A percentile compares a stretch with the other conserved stretches of the same genome.
phyloP scores from a whole-genome alignment of 176 grass and related monocot genomes.

The Rhynchospora tenuis region DNA sequence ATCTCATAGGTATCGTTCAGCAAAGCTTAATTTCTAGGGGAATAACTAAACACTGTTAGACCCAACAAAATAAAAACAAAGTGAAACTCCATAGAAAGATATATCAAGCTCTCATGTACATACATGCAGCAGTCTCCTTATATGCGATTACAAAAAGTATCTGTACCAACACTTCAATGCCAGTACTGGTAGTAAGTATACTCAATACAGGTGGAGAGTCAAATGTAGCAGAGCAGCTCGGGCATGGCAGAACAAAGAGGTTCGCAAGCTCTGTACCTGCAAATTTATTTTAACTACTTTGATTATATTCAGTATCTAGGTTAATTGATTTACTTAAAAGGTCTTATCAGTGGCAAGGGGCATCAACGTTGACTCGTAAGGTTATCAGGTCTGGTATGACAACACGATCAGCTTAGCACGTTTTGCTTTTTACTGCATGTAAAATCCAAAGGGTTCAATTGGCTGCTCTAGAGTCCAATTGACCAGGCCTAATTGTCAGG shows the following conservation, averaged over 20 bases:
- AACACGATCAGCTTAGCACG: neutral
- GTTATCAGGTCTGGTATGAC: neutral
- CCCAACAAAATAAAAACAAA: no score
- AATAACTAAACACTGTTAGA: neutral
- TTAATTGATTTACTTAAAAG: neutral
- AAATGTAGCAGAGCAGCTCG: constrained; percentile 74
- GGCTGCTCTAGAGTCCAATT: neutral
- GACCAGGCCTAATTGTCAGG: neutral
- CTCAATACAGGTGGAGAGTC: constrained; percentile 75
- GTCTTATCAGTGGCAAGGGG: neutral
- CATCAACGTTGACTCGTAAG: neutral
- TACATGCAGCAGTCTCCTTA: neutral
- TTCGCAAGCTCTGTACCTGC: constrained; percentile 92
- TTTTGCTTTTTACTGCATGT: neutral
- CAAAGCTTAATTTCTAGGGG: no score
- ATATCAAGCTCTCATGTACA: neutral
- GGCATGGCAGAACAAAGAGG: constrained; percentile 70
- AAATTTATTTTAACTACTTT: constrained; percentile 17
- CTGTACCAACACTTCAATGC: constrained; percentile 29
- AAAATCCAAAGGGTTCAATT: neutral
- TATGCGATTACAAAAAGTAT: neutral
- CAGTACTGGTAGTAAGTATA: constrained; percentile 45
- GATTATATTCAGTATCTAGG: constrained; percentile 6
- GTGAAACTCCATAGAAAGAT: no score
- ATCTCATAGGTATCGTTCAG: neutral